These are phyloP conservation scores for Terfezia claveryi DNA, from an alignment of 495 filamentous ascomycete species.

Conservation along the genomic window DNA sequence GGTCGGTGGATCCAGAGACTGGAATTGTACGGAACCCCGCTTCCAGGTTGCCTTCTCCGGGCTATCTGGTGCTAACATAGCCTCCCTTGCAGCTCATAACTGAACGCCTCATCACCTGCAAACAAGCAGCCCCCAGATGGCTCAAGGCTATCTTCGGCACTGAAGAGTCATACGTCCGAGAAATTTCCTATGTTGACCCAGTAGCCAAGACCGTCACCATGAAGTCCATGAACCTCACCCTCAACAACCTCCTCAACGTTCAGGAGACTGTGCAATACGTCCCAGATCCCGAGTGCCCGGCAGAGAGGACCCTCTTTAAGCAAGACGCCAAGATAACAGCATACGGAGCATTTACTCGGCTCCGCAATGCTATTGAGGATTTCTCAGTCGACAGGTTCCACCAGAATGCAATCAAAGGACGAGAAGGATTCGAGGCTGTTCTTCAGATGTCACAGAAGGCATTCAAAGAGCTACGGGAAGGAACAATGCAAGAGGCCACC, in stretches of 20 bases:
- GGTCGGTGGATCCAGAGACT: conserved; percentile 54
- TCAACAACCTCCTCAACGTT: conserved; percentile 64
- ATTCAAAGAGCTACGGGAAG: conserved; percentile 65
- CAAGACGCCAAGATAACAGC: conserved; percentile 87
- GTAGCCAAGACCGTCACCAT: conserved; percentile 66
- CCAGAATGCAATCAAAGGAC: conserved; percentile 73
- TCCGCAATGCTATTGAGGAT: conserved; percentile 85
- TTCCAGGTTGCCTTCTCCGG: neutral
- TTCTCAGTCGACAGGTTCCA: conserved; percentile 67
- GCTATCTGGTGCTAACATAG: neutral
- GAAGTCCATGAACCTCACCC: conserved; percentile 80
- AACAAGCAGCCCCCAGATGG: conserved; percentile 76
- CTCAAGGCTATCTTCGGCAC: conserved; percentile 55
- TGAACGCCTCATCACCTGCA: conserved; percentile 88
- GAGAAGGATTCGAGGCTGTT: conserved; percentile 83
- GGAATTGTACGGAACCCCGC: conserved; percentile 44
- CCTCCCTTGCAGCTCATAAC: conserved; percentile 46
- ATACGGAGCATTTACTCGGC: conserved; percentile 69
- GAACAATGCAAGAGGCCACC: neutral
- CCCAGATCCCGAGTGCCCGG: conserved; percentile 31
- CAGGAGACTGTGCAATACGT: conserved; percentile 75
- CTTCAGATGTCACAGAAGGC: conserved; percentile 82
- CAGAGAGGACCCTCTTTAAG: conserved; percentile 46
- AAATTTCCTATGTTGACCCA: conserved; percentile 76
- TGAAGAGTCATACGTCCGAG: conserved; percentile 68